These are phyloP conservation scores for Saturnispora quitensis DNA, from an alignment of 805 yeast genomes.

Conservation along the genomic window DNA sequence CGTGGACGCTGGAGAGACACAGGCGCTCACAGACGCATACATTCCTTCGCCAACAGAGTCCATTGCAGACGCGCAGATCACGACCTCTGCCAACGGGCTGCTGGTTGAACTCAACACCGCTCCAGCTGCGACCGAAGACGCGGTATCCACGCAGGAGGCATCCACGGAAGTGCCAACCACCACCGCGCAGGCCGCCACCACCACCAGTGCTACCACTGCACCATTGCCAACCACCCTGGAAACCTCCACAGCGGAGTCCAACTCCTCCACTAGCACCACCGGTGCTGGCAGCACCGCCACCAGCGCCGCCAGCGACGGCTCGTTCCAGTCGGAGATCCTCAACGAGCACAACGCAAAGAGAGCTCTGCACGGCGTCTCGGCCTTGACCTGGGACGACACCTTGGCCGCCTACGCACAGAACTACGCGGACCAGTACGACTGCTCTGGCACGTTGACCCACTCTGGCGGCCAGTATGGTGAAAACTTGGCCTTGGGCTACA, in stretches of 20 bases:
- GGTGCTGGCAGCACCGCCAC: conserved; percentile 12
- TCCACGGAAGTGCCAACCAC: conserved; percentile 11
- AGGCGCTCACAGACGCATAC: conserved; percentile 12
- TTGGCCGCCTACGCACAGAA: conserved; percentile 48
- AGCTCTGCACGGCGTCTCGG: conserved; percentile 41
- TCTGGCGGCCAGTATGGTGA: conserved; percentile 67
- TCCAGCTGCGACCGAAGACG: conserved; percentile 3
- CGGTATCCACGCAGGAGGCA: conserved; percentile 9
- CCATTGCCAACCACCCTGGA: conserved; percentile 14
- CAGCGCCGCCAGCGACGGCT: conserved; percentile 14
- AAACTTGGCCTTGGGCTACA: conserved; percentile 64
- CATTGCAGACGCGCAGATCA: not conserved
- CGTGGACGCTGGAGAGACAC: conserved; percentile 15
- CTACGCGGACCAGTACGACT: conserved; percentile 46
- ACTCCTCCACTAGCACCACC: conserved; percentile 15
- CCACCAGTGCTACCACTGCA: conserved; percentile 13
- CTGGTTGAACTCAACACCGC: conserved; percentile 4
- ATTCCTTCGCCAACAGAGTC: conserved; percentile 5
- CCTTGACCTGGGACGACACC: conserved; percentile 47
- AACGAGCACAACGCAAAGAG: conserved; percentile 55
- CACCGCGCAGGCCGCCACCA: conserved; percentile 8
- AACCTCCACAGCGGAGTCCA: conserved; percentile 15
- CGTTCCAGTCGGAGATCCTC: conserved; percentile 34
- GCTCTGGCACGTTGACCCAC: conserved; percentile 55
- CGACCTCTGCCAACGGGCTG: conserved; percentile 6